Evolutionary conservation across 2,329 filamentous ascomycete species (phyloP), one percentile per base, ranked within the genome.

Genomic region (Alternaria tenuissima): DNA sequence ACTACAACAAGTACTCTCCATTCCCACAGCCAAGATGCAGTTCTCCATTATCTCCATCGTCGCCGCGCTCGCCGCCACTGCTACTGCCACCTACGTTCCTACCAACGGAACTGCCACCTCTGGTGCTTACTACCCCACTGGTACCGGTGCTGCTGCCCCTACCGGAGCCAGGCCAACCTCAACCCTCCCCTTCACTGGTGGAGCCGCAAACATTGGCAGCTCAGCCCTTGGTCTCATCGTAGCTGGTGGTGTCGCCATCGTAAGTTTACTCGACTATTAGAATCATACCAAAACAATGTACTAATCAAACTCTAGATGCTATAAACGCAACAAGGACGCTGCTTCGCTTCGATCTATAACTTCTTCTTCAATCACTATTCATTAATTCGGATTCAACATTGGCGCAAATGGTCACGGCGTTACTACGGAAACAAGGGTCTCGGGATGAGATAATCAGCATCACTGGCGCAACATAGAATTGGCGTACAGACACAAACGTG

Each of bases 201-300:
- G 65, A 24, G 74, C 70, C 16, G 54, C 62, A 26, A 65, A 66
- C 52, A 54, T 70, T 36, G 65, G 69, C n/a, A 69, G 73, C 41
- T 71, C 68, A 12, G 70, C 68, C 39, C 52, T 76, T 39, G 74
- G 70, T n/a, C 47, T 72, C 32, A 30, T 77, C 41, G 54, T 76
- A 32, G 69, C 67, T 44, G 75, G 74, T 7, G 75, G 72, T 67
- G 74, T 73, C 62, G 75, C 73, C 56, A 26, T 77, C 55, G 69
- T 76, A 62, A 62, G 64, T 62, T 30, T 20, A 24, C 52, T 32
- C n/a, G 28, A 26, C 18, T 14, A 20, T 12, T 38, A 14, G 12
- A 32, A 4, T 1, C 12, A n/a, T 2, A 5, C 60, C 5, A 54
- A 57, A 62, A 41, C 52, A 1, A 18, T 2, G 49, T 28, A 6